phyloP scores from a whole-genome alignment of 768 basidiomycete genomes.

The Podaxis sp. region DNA sequence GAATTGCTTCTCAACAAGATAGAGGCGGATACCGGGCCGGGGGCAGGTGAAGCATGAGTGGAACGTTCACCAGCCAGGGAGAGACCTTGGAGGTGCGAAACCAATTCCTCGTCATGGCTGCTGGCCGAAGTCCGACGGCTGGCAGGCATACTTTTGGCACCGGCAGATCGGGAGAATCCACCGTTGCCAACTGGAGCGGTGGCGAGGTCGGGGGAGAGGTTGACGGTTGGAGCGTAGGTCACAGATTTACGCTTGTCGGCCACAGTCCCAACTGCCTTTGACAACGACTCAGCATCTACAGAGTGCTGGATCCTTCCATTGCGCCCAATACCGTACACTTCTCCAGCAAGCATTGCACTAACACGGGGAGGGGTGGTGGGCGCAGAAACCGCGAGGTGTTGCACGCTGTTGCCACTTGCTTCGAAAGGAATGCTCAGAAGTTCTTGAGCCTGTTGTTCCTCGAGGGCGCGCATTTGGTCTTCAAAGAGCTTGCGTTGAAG shows the following conservation, averaged over 20 bases:
- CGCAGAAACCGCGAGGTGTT: slow-evolving; percentile 84
- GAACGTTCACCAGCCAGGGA: slow-evolving; percentile 65
- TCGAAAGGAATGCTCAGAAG: slow-evolving; percentile 75
- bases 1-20: slow-evolving; percentile 49
- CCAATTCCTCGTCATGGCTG: slow-evolving; percentile 81
- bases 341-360: slow-evolving; percentile 66
- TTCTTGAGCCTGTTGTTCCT: slow-evolving; percentile 88
- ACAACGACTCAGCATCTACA: slow-evolving; percentile 61
- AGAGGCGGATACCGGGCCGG: slow-evolving; percentile 50
- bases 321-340: slow-evolving; percentile 41
- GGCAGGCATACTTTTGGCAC: slow-evolving; percentile 91
- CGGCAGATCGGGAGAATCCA: slow-evolving; percentile 60
- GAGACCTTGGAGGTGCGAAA: slow-evolving; percentile 70
- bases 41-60: slow-evolving; percentile 52
- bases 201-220: slow-evolving; percentile 67
- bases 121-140: slow-evolving; percentile 89
- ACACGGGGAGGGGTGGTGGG: slow-evolving; percentile 86
- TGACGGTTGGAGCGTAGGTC: slow-evolving; percentile 76
- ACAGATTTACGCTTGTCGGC: slow-evolving; percentile 87
- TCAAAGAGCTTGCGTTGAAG: slow-evolving; percentile 91
- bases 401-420: slow-evolving; percentile 48
- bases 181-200: slow-evolving; percentile 42
- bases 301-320: slow-evolving; percentile 45
- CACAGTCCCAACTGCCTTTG: slow-evolving; percentile 64
- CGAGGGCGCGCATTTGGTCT: slow-evolving; percentile 93